These are phyloP conservation scores for Zanthoxylum bungeanum DNA, from an alignment of 345 rosid species.

Conservation along the genomic window DNA sequence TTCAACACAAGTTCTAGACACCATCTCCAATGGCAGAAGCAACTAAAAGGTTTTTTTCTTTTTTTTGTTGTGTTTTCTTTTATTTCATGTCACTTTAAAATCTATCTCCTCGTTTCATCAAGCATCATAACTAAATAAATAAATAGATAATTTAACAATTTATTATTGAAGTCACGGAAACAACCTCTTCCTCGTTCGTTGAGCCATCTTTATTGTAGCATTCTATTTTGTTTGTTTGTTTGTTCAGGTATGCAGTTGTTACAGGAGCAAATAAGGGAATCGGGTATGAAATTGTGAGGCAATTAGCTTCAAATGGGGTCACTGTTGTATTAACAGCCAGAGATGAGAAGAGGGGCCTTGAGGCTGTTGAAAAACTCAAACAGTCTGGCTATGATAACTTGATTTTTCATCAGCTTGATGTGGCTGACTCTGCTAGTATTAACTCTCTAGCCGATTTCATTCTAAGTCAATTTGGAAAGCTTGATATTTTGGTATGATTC, in stretches of 20 bases:
- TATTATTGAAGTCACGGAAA: no score
- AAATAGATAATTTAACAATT: not conserved
- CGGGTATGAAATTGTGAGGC: conserved; percentile 40
- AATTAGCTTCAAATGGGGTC: conserved; percentile 30
- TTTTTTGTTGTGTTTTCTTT: not conserved
- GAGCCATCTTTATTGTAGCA: no score
- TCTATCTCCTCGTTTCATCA: not conserved
- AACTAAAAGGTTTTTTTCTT: not conserved
- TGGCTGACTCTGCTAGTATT: conserved; percentile 32
- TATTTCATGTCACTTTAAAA: no score
- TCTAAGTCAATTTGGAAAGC: conserved; percentile 29
- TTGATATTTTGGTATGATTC: conserved; percentile 36
- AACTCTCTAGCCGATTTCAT: conserved; percentile 32
- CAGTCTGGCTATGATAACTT: conserved; percentile 26
- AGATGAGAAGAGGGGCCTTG: conserved; percentile 39
- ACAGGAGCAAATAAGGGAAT: conserved; percentile 53
- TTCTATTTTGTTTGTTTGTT: not conserved
- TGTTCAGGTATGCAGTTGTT: conserved; percentile 40
- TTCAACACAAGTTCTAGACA: not conserved
- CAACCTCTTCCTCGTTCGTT: no score
- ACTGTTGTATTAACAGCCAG: conserved; percentile 39
- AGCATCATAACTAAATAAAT: not conserved
- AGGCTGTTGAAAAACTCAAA: conserved; percentile 43
- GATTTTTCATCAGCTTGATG: conserved; percentile 50
- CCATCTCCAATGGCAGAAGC: conserved; percentile 4